Conservation (phyloP, 1,139 yeast genomes). For the Chernovozyma aurita region DNA sequence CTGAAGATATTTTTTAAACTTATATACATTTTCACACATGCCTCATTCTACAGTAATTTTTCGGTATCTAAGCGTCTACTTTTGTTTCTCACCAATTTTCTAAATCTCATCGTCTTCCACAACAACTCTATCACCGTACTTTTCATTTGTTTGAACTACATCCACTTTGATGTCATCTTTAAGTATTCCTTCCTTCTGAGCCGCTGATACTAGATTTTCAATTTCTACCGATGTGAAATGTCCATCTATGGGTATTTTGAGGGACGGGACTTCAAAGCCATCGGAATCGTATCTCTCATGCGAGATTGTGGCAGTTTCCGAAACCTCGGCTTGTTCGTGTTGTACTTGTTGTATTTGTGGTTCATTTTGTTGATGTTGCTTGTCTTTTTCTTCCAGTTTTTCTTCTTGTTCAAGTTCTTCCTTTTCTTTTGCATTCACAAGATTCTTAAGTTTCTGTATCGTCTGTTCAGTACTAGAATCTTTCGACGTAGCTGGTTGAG, state of each 20-base stretch:
- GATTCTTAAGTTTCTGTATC: conserved; percentile 2
- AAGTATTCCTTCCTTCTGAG: conserved; percentile 29
- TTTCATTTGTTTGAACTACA: conserved; percentile 20
- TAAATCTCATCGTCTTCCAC: conserved; percentile 3
- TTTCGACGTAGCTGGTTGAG: conserved; percentile 2
- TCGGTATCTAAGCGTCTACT: no score
- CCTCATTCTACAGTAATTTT: no score
- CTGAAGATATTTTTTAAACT: no score
- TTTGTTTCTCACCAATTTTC: no score
- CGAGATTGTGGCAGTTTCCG: no score
- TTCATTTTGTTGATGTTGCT: neutral
- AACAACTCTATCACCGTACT: conserved; percentile 4
- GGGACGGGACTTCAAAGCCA: conserved; percentile 35
- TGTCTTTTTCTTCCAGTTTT: conserved; percentile 7
- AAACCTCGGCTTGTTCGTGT: conserved; percentile 25
- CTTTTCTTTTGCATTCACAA: neutral
- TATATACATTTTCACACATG: no score
- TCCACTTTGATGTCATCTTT: conserved; percentile 22
- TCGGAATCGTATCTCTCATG: no score
- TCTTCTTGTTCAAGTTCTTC: conserved; percentile 2
- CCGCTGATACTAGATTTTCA: conserved; percentile 24
- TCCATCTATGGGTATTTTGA: conserved; percentile 39
- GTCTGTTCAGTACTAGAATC: neutral
- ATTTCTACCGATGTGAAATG: conserved; percentile 37
- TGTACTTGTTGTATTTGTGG: conserved; percentile 3